Evolutionary conservation across 2,329 filamentous ascomycete genomes (phyloP).

Genomic region (Hymenoscyphus occultus): DNA sequence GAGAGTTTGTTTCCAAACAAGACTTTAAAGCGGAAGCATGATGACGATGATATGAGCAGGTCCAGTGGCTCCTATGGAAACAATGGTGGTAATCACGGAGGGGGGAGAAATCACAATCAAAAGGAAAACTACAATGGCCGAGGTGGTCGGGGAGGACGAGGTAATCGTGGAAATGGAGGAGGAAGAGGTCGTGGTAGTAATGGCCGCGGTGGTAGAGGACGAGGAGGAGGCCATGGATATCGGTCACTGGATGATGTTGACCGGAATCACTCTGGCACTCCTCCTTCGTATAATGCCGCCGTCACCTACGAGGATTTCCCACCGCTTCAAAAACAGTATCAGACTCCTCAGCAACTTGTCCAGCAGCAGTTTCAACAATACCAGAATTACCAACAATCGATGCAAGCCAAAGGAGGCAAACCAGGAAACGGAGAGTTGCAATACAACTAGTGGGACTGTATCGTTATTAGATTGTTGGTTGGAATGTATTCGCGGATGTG

Average conservation of each 20-base stretch:
- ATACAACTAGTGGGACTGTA: slow-evolving; percentile 19
- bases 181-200: slow-evolving; percentile 34
- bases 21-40: slow-evolving; percentile 57
- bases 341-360: slow-evolving; percentile 35
- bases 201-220: slow-evolving; percentile 45
- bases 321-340: slow-evolving; percentile 35
- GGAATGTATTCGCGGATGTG: background rate
- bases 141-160: slow-evolving; percentile 36
- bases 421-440: slow-evolving; percentile 30
- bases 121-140: slow-evolving; percentile 29
- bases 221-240: slow-evolving; percentile 54
- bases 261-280: slow-evolving; percentile 42
- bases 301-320: slow-evolving; percentile 38
- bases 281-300: slow-evolving; percentile 32
- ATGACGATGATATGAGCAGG: slow-evolving; percentile 45
- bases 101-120: slow-evolving; percentile 34
- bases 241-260: slow-evolving; percentile 65
- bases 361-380: slow-evolving; percentile 36
- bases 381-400: slow-evolving; percentile 31
- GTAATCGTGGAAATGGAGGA: slow-evolving; percentile 37
- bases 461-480: background rate
- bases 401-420: slow-evolving; percentile 24
- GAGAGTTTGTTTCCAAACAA: slow-evolving; percentile 62
- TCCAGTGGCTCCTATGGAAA: slow-evolving; percentile 38
- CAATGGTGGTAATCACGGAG: slow-evolving; percentile 36